Percentiles rank a stretch among this genome's conserved stretches.
Conservation (phyloP, 2,329 filamentous ascomycete species). For the Pseudogymnoascus pannorum region DNA sequence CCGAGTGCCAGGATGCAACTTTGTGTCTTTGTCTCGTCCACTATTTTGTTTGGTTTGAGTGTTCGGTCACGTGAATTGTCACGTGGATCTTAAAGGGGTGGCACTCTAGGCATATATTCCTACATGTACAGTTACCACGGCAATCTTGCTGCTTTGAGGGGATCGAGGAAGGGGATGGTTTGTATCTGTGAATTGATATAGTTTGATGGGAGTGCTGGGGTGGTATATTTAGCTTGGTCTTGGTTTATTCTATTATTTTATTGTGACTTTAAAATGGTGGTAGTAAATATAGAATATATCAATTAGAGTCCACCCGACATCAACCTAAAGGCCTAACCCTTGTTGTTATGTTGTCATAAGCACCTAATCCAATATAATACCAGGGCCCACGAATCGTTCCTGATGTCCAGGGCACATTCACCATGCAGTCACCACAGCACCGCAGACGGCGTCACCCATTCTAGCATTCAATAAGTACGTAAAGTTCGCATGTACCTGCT, state of each 20-base stretch:
- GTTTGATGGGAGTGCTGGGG: not conserved
- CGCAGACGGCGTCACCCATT: too few species aligned
- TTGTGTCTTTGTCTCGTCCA: not conserved
- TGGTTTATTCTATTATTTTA: too few species aligned
- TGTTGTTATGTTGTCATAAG: too few species aligned
- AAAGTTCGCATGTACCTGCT: not conserved
- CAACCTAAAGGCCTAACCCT: too few species aligned
- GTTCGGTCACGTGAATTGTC: not conserved
- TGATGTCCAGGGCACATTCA: not conserved
- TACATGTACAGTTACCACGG: not conserved
- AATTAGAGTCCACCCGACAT: too few species aligned
- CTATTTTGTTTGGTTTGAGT: not conserved
- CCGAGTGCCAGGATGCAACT: not conserved
- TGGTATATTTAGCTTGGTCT: not conserved
- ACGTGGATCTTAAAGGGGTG: too few species aligned
- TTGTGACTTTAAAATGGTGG: too few species aligned
- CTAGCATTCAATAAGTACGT: not conserved
- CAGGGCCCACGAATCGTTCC: not conserved
- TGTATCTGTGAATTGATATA: not conserved
- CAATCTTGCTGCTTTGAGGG: not conserved
- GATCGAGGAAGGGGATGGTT: too few species aligned
- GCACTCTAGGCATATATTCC: too few species aligned
- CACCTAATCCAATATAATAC: not conserved
- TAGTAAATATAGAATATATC: not conserved
- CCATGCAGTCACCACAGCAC: not conserved